Conservation (phyloP, 1,284 basidiomycete species). For the Rhodotorula sp. region DNA sequence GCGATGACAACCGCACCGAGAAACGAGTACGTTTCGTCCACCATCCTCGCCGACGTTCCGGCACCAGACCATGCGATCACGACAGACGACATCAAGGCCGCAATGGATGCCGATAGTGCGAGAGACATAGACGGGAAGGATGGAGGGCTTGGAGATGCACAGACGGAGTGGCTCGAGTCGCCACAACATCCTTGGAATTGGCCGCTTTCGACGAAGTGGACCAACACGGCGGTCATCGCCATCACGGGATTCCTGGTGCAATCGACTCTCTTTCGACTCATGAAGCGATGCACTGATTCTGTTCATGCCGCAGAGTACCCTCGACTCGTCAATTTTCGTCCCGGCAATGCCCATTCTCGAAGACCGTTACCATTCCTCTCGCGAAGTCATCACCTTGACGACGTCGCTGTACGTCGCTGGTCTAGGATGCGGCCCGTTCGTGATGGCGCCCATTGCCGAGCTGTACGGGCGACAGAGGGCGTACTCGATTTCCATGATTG, state of each 20-base stretch:
- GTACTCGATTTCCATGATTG: slow-evolving; percentile 45
- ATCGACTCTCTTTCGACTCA: neutral
- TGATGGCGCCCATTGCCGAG: slow-evolving; percentile 53
- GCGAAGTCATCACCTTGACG: slow-evolving; percentile 47
- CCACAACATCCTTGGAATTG: neutral
- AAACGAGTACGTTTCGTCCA: no score
- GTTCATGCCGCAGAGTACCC: slow-evolving; percentile 29
- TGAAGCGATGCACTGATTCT: no score
- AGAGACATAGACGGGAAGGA: neutral
- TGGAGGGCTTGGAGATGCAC: neutral
- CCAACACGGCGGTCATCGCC: neutral
- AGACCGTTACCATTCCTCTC: slow-evolving; percentile 44
- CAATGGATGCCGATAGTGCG: neutral
- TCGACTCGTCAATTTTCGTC: slow-evolving; percentile 48
- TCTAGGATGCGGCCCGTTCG: slow-evolving; percentile 51
- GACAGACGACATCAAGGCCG: neutral
- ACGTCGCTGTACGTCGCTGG: slow-evolving; percentile 48
- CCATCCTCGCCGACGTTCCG: no score
- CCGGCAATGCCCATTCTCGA: slow-evolving; percentile 45
- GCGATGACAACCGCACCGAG: no score
- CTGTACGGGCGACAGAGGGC: slow-evolving; percentile 52
- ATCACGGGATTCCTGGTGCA: neutral
- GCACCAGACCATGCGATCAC: no score
- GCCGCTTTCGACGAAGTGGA: neutral
- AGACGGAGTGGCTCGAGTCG: neutral